Evolutionary conservation across 1,139 yeast genomes (phyloP).

Genomic region (Pichia sp.): DNA sequence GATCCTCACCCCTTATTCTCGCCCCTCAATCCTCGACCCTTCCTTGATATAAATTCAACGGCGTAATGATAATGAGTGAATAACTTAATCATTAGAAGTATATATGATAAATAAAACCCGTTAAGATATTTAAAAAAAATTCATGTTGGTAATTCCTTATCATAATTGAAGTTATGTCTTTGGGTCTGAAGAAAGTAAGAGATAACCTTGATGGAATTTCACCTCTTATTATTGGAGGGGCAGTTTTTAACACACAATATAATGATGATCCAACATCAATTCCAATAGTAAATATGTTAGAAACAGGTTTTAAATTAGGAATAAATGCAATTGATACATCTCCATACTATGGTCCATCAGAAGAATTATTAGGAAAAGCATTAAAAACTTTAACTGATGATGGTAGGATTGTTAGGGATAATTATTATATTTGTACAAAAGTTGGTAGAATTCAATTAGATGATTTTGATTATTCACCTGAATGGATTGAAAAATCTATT

Average conservation of each 20-base stretch:
- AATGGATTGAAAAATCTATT: slow-evolving; percentile 56
- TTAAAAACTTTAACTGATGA: slow-evolving; percentile 38
- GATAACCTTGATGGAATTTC: slow-evolving; percentile 36
- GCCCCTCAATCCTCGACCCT: no score
- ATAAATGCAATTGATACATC: slow-evolving; percentile 81
- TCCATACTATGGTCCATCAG: slow-evolving; percentile 91
- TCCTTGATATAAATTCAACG: no score
- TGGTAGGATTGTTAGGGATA: slow-evolving; percentile 45
- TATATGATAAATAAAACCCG: no score
- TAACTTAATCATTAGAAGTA: no score
- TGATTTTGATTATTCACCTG: slow-evolving; percentile 69
- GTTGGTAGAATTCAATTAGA: slow-evolving; percentile 70
- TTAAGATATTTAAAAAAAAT: no score
- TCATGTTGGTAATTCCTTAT: no score
- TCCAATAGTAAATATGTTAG: slow-evolving; percentile 53
- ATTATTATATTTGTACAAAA: slow-evolving; percentile 73
- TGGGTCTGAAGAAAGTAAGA: slow-evolving; percentile 13
- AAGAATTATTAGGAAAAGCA: slow-evolving; percentile 64
- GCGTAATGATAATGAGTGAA: no score
- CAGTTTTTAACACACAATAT: slow-evolving; percentile 76
- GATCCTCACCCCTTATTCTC: no score
- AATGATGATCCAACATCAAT: slow-evolving; percentile 55
- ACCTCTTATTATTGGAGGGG: slow-evolving; percentile 75
- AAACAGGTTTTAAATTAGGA: slow-evolving; percentile 59
- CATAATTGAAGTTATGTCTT: no score